Percentiles rank a stretch among this genome's conserved stretches.
phyloP scores from a whole-genome alignment of 176 grass and related monocot genomes.

The Cenchrus fungigraminus region DNA sequence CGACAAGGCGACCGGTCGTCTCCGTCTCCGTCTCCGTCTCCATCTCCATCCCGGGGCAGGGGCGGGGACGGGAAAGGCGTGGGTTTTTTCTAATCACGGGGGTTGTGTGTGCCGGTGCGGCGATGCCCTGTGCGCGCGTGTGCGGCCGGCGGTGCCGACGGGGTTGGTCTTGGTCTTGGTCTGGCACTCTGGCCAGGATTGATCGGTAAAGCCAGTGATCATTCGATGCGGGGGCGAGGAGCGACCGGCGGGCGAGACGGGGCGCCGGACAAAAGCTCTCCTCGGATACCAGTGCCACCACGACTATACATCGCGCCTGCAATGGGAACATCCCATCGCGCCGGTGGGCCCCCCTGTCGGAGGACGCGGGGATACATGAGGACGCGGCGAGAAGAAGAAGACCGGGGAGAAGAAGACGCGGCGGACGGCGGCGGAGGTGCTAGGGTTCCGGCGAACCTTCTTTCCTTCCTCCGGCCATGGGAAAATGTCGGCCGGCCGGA shows the following conservation, averaged over 20 bases:
- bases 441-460: no score
- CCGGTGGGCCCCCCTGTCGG: no score
- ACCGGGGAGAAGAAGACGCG: no score
- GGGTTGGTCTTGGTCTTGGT: not conserved
- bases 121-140: not conserved
- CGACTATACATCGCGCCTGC: no score
- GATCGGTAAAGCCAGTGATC: conserved; percentile 33
- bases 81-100: not conserved
- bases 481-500: no score
- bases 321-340: no score
- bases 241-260: not conserved
- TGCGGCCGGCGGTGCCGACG: conserved; percentile 17
- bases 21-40: not conserved
- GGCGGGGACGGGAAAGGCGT: not conserved
- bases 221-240: not conserved
- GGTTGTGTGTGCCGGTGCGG: not conserved
- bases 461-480: no score
- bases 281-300: conserved; percentile 37
- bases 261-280: conserved; percentile 38
- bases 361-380: no score
- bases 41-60: no score
- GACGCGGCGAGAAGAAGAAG: no score
- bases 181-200: not conserved
- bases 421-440: no score
- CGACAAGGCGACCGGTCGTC: conserved; percentile 54